Evolutionary conservation across 805 yeast species (phyloP).

Genomic region (Candida corydali): DNA sequence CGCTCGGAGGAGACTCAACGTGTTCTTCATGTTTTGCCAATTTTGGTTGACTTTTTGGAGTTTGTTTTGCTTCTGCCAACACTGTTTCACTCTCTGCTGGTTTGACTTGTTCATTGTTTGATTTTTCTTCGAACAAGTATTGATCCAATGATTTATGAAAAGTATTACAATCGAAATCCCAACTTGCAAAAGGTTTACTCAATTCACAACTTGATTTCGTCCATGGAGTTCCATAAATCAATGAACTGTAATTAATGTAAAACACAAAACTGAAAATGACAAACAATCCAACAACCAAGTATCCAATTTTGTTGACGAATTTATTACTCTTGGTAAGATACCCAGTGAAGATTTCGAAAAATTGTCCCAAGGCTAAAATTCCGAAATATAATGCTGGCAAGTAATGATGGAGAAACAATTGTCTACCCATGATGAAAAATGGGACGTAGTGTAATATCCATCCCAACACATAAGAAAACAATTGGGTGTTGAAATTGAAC

Average conservation of each 20-base stretch:
- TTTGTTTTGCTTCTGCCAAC: constrained; percentile 9
- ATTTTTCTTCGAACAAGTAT: constrained; percentile 18
- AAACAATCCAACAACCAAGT: constrained; percentile 44
- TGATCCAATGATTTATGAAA: constrained; percentile 37
- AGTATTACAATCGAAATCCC: constrained; percentile 86
- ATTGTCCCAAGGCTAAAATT: constrained; percentile 69
- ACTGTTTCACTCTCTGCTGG: constrained; percentile 3
- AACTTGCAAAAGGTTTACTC: constrained; percentile 54
- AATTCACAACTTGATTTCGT: constrained; percentile 60
- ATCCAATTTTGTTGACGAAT: constrained; percentile 43
- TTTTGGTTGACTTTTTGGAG: constrained; percentile 8
- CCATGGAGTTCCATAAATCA: constrained; percentile 81
- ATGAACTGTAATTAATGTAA: constrained; percentile 62
- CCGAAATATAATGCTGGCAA: constrained; percentile 91
- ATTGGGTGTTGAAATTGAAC: constrained; percentile 62
- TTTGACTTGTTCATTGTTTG: constrained; percentile 16
- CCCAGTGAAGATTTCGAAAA: constrained; percentile 46
- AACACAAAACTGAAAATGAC: constrained; percentile 47
- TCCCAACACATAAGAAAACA: constrained; percentile 59
- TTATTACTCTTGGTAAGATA: constrained; percentile 35
- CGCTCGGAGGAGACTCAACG: constrained; percentile 3
- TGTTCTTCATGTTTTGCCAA: constrained; percentile 6
- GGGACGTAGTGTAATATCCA: constrained; percentile 73
- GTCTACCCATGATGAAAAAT: constrained; percentile 86
- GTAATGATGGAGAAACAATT: constrained; percentile 89